These are phyloP conservation scores for Ogataea haglerorum DNA, from an alignment of 805 yeast genomes.

Conservation along the genomic window DNA sequence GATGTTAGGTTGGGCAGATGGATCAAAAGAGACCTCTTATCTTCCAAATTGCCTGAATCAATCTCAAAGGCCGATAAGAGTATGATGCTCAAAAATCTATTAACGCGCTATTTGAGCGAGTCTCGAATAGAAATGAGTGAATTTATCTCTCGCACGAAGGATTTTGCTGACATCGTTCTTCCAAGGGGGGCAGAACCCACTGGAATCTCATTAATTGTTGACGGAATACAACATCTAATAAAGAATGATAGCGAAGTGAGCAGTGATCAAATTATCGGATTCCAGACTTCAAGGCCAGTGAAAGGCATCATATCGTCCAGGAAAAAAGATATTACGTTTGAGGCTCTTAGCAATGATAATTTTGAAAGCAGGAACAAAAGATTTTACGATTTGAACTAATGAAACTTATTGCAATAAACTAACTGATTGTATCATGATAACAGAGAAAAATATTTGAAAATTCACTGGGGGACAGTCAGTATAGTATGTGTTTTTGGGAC, in stretches of 20 bases:
- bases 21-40: slow-evolving; percentile 42
- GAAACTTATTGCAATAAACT: no score
- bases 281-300: background rate
- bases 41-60: slow-evolving; percentile 10
- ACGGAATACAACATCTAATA: slow-evolving; percentile 50
- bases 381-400: slow-evolving; percentile 27
- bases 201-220: slow-evolving; percentile 59
- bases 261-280: background rate
- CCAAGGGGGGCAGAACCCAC: slow-evolving; percentile 64
- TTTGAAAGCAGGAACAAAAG: slow-evolving; percentile 26
- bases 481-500: no score
- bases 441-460: no score
- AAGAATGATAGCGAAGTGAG: slow-evolving; percentile 10
- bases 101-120: slow-evolving; percentile 47
- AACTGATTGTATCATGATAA: no score
- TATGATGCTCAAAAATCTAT: slow-evolving; percentile 33
- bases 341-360: slow-evolving; percentile 28
- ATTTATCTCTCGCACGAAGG: slow-evolving; percentile 65
- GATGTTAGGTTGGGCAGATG: slow-evolving; percentile 82
- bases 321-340: slow-evolving; percentile 23
- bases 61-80: slow-evolving; percentile 1
- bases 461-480: no score
- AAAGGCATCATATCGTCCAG: slow-evolving; percentile 8
- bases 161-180: slow-evolving; percentile 68
- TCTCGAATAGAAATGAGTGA: slow-evolving; percentile 67